Conservation (phyloP, 1,284 basidiomycete genomes). For the Apiotrichum sp. region DNA sequence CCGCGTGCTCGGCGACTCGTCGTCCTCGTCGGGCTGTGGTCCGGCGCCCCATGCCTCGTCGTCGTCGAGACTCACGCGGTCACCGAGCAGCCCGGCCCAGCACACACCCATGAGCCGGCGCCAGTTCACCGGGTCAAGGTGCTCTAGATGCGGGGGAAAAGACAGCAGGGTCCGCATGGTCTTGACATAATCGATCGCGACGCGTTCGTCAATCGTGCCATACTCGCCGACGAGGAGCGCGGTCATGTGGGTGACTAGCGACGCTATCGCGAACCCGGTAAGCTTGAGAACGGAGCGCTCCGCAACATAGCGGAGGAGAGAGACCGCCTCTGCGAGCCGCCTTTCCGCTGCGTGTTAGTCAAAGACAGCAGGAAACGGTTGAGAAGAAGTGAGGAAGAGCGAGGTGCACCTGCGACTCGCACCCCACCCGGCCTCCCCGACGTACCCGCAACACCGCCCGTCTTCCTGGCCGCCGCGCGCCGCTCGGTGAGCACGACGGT, state of each 20-base stretch:
- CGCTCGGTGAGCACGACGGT: slow-evolving; percentile 61
- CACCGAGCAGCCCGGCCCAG: slow-evolving; percentile 69
- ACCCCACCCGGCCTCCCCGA: background rate
- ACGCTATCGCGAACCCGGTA: slow-evolving; percentile 26
- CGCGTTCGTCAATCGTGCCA: slow-evolving; percentile 56
- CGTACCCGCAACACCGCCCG: slow-evolving; percentile 20
- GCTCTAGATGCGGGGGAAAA: slow-evolving; percentile 70
- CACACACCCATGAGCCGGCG: slow-evolving; percentile 59
- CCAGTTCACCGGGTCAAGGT: slow-evolving; percentile 65
- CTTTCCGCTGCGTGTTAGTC: slow-evolving; percentile 4
- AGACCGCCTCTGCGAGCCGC: slow-evolving; percentile 16
- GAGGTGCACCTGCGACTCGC: too few relatives aligned
- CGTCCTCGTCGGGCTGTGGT: slow-evolving; percentile 19
- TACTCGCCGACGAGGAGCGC: slow-evolving; percentile 56
- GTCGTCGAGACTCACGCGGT: slow-evolving; percentile 50
- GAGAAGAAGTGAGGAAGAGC: too few relatives aligned
- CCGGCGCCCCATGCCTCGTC: slow-evolving; percentile 27
- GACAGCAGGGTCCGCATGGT: slow-evolving; percentile 60
- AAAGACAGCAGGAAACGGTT: too few relatives aligned
- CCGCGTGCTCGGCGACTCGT: slow-evolving; percentile 11
- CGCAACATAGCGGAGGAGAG: slow-evolving; percentile 32
- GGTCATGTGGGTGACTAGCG: slow-evolving; percentile 60
- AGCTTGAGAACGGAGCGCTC: slow-evolving; percentile 35
- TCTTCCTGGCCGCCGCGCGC: slow-evolving; percentile 50
- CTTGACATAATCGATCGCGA: slow-evolving; percentile 76